Conservation (phyloP, 805 yeast species). For the Ascoidea asiatica region DNA sequence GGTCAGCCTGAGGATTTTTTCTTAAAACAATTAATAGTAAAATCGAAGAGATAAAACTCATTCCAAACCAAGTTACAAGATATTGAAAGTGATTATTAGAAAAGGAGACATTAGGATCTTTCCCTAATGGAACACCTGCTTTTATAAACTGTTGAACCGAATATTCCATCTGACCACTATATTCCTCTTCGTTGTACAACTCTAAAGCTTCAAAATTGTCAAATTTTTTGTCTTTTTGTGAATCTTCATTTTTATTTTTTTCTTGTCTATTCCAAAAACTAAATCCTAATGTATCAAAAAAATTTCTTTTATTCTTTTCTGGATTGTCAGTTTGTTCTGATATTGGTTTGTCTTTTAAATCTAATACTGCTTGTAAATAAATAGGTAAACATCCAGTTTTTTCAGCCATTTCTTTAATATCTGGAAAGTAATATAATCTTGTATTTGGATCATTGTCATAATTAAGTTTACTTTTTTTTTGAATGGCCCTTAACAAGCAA, state of each 20-base stretch:
- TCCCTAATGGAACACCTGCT: conserved; percentile 88
- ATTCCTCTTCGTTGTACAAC: conserved; percentile 10
- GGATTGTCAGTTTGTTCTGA: too few relatives aligned
- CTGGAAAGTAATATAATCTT: conserved; percentile 66
- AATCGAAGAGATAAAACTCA: conserved; percentile 58
- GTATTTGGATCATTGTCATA: conserved; percentile 59
- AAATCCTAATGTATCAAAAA: too few relatives aligned
- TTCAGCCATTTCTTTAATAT: conserved; percentile 67
- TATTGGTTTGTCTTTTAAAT: conserved; percentile 31
- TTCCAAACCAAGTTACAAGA: conserved; percentile 89
- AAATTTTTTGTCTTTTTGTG: conserved; percentile 1
- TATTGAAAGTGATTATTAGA: conserved; percentile 88
- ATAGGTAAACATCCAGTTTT: conserved; percentile 57
- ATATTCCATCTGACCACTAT: conserved; percentile 32
- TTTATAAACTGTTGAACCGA: conserved; percentile 45
- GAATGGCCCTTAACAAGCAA: conserved; percentile 62
- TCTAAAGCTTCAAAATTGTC: too few relatives aligned
- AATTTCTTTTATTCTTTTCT: conserved; percentile 14
- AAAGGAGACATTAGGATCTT: conserved; percentile 64
- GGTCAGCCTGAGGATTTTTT: conserved; percentile 24
- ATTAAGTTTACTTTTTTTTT: conserved; percentile 45
- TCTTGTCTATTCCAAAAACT: conserved; percentile 15
- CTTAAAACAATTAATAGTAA: conserved; percentile 42
- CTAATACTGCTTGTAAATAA: conserved; percentile 62
- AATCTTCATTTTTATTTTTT: background rate